Evolutionary conservation across 305 asterid genomes (phyloP).

Genomic region (Fraxinus paxiana): DNA sequence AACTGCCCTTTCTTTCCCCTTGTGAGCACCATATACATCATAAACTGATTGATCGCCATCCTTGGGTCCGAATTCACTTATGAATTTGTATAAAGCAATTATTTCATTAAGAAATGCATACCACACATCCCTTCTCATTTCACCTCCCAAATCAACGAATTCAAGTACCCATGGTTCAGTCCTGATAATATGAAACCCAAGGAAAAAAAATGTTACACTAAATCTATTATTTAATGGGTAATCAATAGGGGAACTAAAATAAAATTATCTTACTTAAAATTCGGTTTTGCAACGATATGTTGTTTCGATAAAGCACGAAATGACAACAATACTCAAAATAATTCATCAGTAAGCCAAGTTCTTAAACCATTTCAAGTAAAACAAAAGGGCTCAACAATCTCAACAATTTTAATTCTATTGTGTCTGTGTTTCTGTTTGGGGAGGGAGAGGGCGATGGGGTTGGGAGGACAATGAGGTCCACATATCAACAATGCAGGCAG

Average conservation of each 20-base stretch:
- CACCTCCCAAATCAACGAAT: conserved; percentile 84
- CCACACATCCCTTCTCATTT: conserved; percentile 96
- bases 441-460: conserved; percentile 1
- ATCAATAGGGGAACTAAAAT: not conserved
- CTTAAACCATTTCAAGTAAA: not conserved
- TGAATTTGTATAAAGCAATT: conserved; percentile 58
- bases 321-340: not conserved
- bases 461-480: not conserved
- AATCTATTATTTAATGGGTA: not conserved
- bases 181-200: conserved; percentile 34
- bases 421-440: not conserved
- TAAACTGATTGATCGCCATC: conserved; percentile 60
- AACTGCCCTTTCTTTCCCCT: conserved; percentile 64
- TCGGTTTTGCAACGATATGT: not conserved
- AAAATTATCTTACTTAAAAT: not conserved
- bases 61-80: conserved; percentile 67
- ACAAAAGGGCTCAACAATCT: not conserved
- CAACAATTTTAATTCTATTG: not conserved
- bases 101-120: conserved; percentile 72
- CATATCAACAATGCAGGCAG: not conserved
- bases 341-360: not conserved
- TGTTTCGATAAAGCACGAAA: not conserved
- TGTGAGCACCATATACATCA: conserved; percentile 66
- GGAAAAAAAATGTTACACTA: not conserved
- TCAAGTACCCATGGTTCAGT: conserved; percentile 64